phyloP scores from a whole-genome alignment of 2,329 filamentous ascomycete genomes.

The Curvularia sp. region DNA sequence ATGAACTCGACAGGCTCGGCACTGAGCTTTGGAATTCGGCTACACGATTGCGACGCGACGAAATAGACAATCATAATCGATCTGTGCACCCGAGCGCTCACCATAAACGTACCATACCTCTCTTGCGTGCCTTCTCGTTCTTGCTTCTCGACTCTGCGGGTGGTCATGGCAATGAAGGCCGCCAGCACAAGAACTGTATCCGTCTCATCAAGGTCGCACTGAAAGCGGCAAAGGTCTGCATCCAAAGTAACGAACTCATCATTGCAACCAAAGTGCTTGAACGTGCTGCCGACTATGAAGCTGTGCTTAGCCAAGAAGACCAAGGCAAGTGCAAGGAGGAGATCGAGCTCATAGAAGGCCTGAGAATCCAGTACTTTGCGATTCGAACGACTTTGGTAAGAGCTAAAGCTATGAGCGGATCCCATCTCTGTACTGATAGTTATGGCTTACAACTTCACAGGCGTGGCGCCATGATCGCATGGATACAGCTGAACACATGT shows the following conservation, averaged over 20 bases:
- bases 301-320: conserved; percentile 28
- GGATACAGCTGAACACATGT: conserved; percentile 82
- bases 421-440: too few relatives aligned
- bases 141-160: conserved; percentile 64
- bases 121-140: conserved; percentile 67
- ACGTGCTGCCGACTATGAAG: conserved; percentile 64
- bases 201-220: conserved; percentile 72
- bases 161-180: conserved; percentile 26
- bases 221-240: conserved; percentile 68
- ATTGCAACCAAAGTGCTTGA: conserved; percentile 68
- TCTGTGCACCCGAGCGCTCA: conserved; percentile 42
- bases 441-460: conserved; percentile 52
- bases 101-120: conserved; percentile 28
- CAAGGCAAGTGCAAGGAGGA: conserved; percentile 34
- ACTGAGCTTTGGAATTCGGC: conserved; percentile 72
- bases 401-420: background rate
- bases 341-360: conserved; percentile 42
- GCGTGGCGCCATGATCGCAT: conserved; percentile 75
- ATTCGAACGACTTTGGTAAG: conserved; percentile 71
- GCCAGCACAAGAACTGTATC: conserved; percentile 46
- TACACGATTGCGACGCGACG: conserved; percentile 57
- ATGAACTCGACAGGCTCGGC: conserved; percentile 63
- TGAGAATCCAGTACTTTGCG: conserved; percentile 69
- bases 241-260: conserved; percentile 65
- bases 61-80: conserved; percentile 22